Evolutionary conservation across 495 filamentous ascomycete species (phyloP).

Genomic region (Penicillium argentinense): DNA sequence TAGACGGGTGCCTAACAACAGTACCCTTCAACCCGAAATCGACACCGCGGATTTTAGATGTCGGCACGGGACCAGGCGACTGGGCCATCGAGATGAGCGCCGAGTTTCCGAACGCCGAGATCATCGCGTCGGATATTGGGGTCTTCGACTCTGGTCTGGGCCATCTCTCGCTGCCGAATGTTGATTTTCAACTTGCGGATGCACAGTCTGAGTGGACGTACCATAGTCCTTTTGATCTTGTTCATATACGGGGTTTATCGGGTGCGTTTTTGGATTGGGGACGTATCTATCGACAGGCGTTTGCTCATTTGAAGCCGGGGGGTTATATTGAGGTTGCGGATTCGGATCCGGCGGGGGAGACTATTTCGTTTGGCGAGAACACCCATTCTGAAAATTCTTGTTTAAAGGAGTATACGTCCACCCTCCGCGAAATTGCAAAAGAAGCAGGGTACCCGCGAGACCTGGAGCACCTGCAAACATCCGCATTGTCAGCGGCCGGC

Average conservation of each 20-base stretch:
- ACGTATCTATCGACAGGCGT: conserved; percentile 59
- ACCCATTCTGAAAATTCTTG: background rate
- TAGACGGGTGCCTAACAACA: conserved; percentile 59
- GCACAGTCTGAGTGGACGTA: conserved; percentile 58
- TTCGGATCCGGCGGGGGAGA: conserved; percentile 35
- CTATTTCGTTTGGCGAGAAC: conserved; percentile 12
- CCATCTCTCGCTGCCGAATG: conserved; percentile 58
- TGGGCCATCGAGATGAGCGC: conserved; percentile 76
- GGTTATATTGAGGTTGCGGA: conserved; percentile 63
- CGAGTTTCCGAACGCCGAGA: conserved; percentile 58
- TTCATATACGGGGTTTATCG: conserved; percentile 63
- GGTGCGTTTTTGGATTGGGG: conserved; percentile 66
- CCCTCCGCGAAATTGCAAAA: conserved; percentile 37
- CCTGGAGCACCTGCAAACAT: conserved; percentile 53
- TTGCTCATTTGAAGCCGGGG: conserved; percentile 58
- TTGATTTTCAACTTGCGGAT: conserved; percentile 71
- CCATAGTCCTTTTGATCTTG: conserved; percentile 60
- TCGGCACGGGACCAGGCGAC: conserved; percentile 69
- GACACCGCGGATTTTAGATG: conserved; percentile 60
- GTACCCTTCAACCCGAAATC: conserved; percentile 50
- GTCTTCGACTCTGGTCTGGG: conserved; percentile 43
- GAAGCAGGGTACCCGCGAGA: conserved; percentile 41
- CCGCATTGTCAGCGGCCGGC: conserved; percentile 53
- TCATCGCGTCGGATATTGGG: conserved; percentile 69
- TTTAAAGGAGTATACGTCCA: conserved; percentile 18